A percentile compares a stretch with the other conserved stretches of the same genome.
phyloP scores from a whole-genome alignment of 2,329 filamentous ascomycete genomes.

The Pyricularia sp. region DNA sequence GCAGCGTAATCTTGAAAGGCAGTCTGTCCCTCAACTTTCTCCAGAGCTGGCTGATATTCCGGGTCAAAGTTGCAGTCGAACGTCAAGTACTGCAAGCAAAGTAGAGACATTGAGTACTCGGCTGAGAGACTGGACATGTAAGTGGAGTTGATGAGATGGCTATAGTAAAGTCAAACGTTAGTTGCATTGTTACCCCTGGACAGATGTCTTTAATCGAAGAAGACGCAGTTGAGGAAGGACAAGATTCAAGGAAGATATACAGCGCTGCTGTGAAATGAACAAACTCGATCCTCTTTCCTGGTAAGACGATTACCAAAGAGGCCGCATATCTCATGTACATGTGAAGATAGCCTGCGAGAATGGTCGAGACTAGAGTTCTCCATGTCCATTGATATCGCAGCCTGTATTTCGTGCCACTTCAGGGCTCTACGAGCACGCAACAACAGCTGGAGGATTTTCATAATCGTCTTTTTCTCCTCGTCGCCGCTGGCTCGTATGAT shows the following conservation, averaged over 20 bases:
- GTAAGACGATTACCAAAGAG: slow-evolving; percentile 25
- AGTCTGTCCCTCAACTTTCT: neutral
- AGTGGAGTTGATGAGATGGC: neutral
- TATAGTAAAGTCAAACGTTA: neutral
- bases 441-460: too few species aligned
- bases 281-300: slow-evolving; percentile 22
- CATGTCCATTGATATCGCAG: slow-evolving; percentile 7
- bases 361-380: slow-evolving; percentile 11
- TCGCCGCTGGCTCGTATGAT: too few species aligned
- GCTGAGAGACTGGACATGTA: neutral
- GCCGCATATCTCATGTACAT: slow-evolving; percentile 22
- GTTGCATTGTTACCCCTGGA: too few species aligned
- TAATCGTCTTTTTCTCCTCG: too few species aligned
- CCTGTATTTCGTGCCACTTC: neutral
- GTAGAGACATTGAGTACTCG: neutral
- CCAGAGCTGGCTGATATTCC: neutral
- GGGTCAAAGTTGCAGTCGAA: neutral
- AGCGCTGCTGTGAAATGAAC: slow-evolving; percentile 27
- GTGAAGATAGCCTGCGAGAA: slow-evolving; percentile 12
- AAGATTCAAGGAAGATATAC: slow-evolving; percentile 14
- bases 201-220: too few species aligned
- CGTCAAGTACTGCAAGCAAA: neutral
- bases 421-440: too few species aligned
- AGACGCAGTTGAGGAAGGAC: too few species aligned
- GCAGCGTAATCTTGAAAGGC: too few species aligned